These are phyloP conservation scores for Phyllachora maydis DNA, from an alignment of 2,329 filamentous ascomycete genomes.

Conservation along the genomic window DNA sequence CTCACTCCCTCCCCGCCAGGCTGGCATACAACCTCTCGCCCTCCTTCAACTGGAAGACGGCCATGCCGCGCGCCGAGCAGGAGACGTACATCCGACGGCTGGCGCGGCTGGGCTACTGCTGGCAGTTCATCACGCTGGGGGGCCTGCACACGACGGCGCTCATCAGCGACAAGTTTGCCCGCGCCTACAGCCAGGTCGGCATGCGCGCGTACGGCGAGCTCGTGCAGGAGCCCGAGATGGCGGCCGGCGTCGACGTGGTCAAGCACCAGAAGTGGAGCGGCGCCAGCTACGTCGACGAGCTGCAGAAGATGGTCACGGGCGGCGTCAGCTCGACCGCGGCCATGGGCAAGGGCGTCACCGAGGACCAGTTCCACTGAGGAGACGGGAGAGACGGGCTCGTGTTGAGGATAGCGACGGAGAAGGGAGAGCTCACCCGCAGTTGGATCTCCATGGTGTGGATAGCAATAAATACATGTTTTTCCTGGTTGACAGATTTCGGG, in stretches of 20 bases:
- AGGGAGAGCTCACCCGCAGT: too few relatives aligned
- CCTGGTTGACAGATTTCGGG: too few relatives aligned
- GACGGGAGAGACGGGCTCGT: slow-evolving; percentile 1
- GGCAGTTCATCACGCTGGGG: slow-evolving; percentile 99
- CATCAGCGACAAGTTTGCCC: slow-evolving; percentile 74
- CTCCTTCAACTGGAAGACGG: slow-evolving; percentile 99
- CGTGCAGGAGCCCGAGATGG: slow-evolving; percentile 96
- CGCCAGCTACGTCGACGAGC: slow-evolving; percentile 81
- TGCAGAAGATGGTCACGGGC: slow-evolving; percentile 93
- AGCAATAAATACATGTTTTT: not conserved
- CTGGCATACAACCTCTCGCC: slow-evolving; percentile 96
- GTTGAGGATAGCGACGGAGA: too few relatives aligned
- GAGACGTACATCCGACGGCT: slow-evolving; percentile 94
- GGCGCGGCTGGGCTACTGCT: slow-evolving; percentile 80
- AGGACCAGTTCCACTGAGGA: slow-evolving; percentile 73
- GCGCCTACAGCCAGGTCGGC: slow-evolving; percentile 58
- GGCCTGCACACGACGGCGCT: slow-evolving; percentile 90
- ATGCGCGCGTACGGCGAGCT: slow-evolving; percentile 97
- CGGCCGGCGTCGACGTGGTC: slow-evolving; percentile 73
- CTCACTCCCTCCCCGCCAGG: slow-evolving; percentile 19
- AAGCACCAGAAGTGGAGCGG: slow-evolving; percentile 99
- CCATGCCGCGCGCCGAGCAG: slow-evolving; percentile 80
- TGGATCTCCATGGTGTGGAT: slow-evolving; percentile 1
- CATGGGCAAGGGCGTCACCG: slow-evolving; percentile 95
- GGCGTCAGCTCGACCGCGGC: slow-evolving; percentile 82